Evolutionary conservation across 1,284 basidiomycete genomes (phyloP).

Genomic region (Melampsora larici-populina): DNA sequence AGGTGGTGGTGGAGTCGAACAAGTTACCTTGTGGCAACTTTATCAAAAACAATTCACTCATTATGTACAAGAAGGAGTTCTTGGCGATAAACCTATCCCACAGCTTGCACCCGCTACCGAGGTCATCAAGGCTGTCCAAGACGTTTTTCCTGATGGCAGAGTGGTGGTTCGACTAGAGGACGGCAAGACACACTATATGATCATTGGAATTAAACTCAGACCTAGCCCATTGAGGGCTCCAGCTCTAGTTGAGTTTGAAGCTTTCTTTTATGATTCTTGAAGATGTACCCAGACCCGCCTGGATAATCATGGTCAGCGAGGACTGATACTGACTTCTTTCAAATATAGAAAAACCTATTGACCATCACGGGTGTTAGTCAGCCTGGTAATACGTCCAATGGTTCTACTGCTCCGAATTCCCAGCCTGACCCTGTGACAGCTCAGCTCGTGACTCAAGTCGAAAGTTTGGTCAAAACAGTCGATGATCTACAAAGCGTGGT

Average conservation of each 20-base stretch:
- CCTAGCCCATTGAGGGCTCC: slow-evolving; percentile 20
- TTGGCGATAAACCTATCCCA: slow-evolving; percentile 32
- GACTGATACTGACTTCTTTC: neutral
- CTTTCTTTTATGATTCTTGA: neutral
- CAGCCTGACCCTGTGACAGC: slow-evolving; percentile 27
- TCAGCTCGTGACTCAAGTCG: slow-evolving; percentile 35
- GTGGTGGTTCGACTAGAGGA: slow-evolving; percentile 40
- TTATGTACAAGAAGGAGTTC: slow-evolving; percentile 24
- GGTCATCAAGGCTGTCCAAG: slow-evolving; percentile 44
- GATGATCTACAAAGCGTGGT: slow-evolving; percentile 39
- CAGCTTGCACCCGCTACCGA: slow-evolving; percentile 42
- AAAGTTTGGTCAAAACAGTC: slow-evolving; percentile 35
- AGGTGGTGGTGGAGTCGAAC: slow-evolving; percentile 42
- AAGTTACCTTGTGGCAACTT: slow-evolving; percentile 42
- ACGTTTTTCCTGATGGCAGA: slow-evolving; percentile 43
- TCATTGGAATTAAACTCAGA: slow-evolving; percentile 41
- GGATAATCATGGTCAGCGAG: neutral
- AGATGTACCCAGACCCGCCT: neutral
- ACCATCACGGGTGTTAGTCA: slow-evolving; percentile 33
- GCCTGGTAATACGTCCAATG: slow-evolving; percentile 23
- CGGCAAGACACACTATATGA: slow-evolving; percentile 42
- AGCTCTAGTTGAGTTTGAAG: slow-evolving; percentile 36
- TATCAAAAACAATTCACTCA: slow-evolving; percentile 43
- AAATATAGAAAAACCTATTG: slow-evolving; percentile 32
- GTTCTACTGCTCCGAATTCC: slow-evolving; percentile 1